Evolutionary conservation across 495 filamentous ascomycete genomes (phyloP).

Genomic region (Recurvomyces mirabilis): DNA sequence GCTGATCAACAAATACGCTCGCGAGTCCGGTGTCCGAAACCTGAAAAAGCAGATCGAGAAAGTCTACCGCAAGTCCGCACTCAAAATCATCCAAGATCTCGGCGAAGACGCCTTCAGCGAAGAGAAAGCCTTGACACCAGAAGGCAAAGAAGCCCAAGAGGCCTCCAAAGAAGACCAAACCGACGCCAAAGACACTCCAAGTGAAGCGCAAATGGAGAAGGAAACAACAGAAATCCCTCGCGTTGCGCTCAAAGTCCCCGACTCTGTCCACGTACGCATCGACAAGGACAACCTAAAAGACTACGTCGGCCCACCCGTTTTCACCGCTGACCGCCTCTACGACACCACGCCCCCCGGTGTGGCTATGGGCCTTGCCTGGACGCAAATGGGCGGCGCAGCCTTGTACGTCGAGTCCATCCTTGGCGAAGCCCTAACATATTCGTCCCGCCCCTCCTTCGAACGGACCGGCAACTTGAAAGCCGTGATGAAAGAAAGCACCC

Average conservation of each 20-base stretch:
- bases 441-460: conserved; percentile 66
- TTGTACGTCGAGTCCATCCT: conserved; percentile 96
- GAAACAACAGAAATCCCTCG: conserved; percentile 67
- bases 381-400: conserved; percentile 91
- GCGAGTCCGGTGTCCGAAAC: conserved; percentile 93
- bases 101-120: conserved; percentile 80
- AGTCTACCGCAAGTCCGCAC: conserved; percentile 91
- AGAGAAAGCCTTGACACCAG: conserved; percentile 70
- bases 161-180: conserved; percentile 52
- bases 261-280: conserved; percentile 77
- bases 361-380: conserved; percentile 98
- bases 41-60: conserved; percentile 99
- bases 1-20: conserved; percentile 95
- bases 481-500: conserved; percentile 95
- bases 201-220: conserved; percentile 44
- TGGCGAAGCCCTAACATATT: conserved; percentile 60
- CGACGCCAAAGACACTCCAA: conserved; percentile 46
- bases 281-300: conserved; percentile 86
- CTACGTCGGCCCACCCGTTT: conserved; percentile 92
- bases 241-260: conserved; percentile 72
- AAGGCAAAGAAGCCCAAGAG: conserved; percentile 72
- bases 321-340: conserved; percentile 91
- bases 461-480: conserved; percentile 89
- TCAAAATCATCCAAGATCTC: conserved; percentile 93
- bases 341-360: conserved; percentile 93